Evolutionary conservation across 2,329 filamentous ascomycete species (phyloP).

Genomic region (Aspergillus novofumigatus): DNA sequence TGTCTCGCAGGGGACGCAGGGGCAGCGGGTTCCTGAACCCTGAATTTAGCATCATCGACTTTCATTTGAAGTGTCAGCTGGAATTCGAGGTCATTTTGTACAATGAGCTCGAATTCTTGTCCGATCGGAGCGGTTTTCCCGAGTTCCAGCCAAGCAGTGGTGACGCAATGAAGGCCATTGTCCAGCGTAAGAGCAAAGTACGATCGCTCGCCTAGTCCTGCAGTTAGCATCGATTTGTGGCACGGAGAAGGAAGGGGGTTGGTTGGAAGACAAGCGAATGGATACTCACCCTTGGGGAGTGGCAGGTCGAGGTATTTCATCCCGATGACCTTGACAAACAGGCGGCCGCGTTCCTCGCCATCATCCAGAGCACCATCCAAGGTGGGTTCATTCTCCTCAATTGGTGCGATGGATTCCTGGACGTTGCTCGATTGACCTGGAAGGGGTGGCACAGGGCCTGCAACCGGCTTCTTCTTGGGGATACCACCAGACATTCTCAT

Average conservation of each 20-base stretch:
- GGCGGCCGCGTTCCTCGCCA: constrained; percentile 76
- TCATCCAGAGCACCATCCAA: constrained; percentile 64
- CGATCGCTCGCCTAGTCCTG: constrained; percentile 68
- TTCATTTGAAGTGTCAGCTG: constrained; percentile 96
- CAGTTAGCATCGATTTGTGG: constrained; percentile 21
- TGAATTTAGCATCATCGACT: constrained; percentile 72
- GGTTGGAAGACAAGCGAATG: not conserved
- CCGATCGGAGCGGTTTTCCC: constrained; percentile 90
- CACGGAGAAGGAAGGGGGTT: not conserved
- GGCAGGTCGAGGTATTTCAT: constrained; percentile 94
- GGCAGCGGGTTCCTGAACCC: constrained; percentile 37
- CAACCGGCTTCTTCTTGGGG: constrained; percentile 56
- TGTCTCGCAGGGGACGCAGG: constrained; percentile 58
- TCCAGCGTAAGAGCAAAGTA: constrained; percentile 97
- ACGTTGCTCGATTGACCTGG: constrained; percentile 85
- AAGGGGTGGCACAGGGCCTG: constrained; percentile 71
- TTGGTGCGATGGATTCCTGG: constrained; percentile 56
- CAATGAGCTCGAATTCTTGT: constrained; percentile 96
- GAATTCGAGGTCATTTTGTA: constrained; percentile 97
- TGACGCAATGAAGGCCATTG: constrained; percentile 96
- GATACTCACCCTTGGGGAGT: constrained; percentile 73
- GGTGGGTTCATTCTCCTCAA: constrained; percentile 64
- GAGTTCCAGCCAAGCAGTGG: constrained; percentile 90
- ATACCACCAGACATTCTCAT: constrained; percentile 55
- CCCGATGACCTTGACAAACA: constrained; percentile 98